Evolutionary conservation across 176 grass and related monocot species (phyloP).

Genomic region (Luzula sylvatica): DNA sequence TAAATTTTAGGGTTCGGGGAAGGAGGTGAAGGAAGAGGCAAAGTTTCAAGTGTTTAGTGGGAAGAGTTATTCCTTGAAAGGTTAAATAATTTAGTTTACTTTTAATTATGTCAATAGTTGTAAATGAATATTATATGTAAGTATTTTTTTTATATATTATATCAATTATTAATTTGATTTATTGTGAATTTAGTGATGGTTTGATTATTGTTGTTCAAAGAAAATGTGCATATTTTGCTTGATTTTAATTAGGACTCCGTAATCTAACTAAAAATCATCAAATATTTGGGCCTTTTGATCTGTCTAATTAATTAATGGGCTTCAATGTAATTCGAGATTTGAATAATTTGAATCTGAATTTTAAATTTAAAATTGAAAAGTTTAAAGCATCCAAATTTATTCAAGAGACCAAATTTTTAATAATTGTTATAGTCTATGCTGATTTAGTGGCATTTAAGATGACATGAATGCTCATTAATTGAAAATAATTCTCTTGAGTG

Average conservation of each 20-base stretch:
- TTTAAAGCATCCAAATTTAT: background rate
- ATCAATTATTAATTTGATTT: background rate
- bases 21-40: constrained; percentile 45
- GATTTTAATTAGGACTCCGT: too few relatives aligned
- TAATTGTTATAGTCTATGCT: too few relatives aligned
- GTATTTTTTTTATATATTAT: background rate
- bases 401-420: too few relatives aligned
- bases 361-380: background rate
- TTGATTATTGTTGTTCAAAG: too few relatives aligned
- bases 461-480: too few relatives aligned
- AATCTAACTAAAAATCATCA: background rate
- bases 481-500: too few relatives aligned
- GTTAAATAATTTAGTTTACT: too few relatives aligned
- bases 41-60: constrained; percentile 75
- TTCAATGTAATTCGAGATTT: background rate
- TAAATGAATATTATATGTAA: background rate
- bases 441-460: too few relatives aligned
- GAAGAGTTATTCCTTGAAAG: constrained; percentile 71
- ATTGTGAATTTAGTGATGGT: too few relatives aligned
- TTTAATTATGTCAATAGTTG: background rate
- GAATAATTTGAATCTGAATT: background rate
- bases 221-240: too few relatives aligned
- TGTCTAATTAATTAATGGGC: too few relatives aligned
- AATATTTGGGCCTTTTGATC: background rate
- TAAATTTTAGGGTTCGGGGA: constrained; percentile 26